phyloP scores from a whole-genome alignment of 345 rosid genomes.

The Physaria fendleri region DNA sequence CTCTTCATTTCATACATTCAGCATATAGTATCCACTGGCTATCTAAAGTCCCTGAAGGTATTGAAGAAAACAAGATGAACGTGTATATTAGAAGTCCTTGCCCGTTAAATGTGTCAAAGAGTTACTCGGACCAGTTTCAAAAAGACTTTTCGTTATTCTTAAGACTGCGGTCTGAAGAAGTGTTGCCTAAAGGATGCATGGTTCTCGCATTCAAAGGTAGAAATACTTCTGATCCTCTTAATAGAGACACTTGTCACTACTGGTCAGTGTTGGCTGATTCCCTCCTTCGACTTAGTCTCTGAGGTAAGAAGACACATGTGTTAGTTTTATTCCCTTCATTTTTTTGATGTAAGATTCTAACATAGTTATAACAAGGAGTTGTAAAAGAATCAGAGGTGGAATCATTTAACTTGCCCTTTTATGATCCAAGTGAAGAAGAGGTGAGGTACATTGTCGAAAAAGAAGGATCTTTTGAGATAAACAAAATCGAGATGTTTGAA shows the following conservation, averaged over 20 bases:
- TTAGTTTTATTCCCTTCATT: too few species aligned
- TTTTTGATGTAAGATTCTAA: too few species aligned
- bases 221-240: slow-evolving; percentile 21
- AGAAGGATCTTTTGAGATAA: slow-evolving; percentile 28
- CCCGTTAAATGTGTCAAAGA: slow-evolving; percentile 19
- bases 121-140: slow-evolving; percentile 35
- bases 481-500: not conserved
- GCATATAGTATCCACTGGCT: slow-evolving; percentile 34
- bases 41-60: slow-evolving; percentile 21
- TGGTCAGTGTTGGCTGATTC: slow-evolving; percentile 21
- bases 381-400: slow-evolving; percentile 26
- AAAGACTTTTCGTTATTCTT: slow-evolving; percentile 35
- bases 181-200: slow-evolving; percentile 29
- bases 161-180: slow-evolving; percentile 27
- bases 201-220: slow-evolving; percentile 28
- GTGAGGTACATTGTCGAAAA: slow-evolving; percentile 2
- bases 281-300: slow-evolving; percentile 26
- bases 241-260: not conserved
- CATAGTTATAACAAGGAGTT: too few species aligned
- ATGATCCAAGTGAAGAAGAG: slow-evolving; percentile 14
- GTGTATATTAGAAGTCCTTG: slow-evolving; percentile 16
- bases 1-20: slow-evolving; percentile 29
- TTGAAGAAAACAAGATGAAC: slow-evolving; percentile 10
- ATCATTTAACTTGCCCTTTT: slow-evolving; percentile 29
- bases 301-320: too few species aligned